Conservation (phyloP, 2,329 filamentous ascomycete genomes). For the Calonectria pseudoreteaudii region DNA sequence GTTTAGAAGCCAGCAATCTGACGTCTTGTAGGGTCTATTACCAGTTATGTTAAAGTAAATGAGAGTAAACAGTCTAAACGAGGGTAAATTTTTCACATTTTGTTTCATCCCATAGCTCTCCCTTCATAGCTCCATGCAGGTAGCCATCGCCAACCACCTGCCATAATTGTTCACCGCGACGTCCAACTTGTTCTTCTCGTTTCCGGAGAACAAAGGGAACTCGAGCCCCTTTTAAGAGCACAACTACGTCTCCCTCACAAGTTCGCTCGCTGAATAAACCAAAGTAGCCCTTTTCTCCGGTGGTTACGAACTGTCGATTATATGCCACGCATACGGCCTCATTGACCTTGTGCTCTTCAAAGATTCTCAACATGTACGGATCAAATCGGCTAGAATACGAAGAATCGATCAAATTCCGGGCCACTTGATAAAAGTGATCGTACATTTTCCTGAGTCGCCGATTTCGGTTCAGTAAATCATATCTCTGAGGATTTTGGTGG, state of each 20-base stretch:
- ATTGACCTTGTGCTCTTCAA: background rate
- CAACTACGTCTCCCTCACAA: background rate
- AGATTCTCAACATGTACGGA: background rate
- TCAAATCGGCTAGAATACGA: background rate
- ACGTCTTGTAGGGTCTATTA: background rate
- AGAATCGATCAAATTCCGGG: background rate
- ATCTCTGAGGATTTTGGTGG: background rate
- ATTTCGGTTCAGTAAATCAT: background rate
- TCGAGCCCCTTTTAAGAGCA: background rate
- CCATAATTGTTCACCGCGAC: background rate
- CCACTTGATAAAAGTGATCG: background rate
- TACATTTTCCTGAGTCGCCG: background rate
- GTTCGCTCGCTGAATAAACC: background rate
- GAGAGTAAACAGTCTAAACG: background rate
- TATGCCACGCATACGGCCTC: background rate
- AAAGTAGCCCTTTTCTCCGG: background rate
- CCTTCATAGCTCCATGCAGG: background rate
- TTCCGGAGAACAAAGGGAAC: background rate
- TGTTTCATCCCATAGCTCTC: background rate
- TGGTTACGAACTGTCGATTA: background rate
- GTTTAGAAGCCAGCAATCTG: background rate
- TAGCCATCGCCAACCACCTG: background rate
- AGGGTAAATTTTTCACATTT: background rate
- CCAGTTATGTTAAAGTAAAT: background rate
- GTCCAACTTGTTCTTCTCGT: background rate